Evolutionary conservation across 2,329 filamentous ascomycete genomes (phyloP).

Genomic region (Furcasterigmium furcatum): DNA sequence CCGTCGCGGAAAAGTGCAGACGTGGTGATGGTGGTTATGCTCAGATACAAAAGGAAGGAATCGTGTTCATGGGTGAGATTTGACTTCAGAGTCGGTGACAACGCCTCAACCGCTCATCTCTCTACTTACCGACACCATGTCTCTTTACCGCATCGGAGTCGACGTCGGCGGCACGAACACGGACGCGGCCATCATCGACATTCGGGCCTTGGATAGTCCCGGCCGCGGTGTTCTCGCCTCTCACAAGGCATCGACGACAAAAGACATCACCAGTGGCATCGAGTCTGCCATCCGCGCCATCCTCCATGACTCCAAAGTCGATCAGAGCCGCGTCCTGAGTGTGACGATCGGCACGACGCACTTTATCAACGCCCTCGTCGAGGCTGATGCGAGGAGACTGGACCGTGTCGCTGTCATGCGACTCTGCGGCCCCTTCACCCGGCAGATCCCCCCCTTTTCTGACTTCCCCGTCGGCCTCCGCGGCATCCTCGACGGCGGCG

Average conservation of each 20-base stretch:
- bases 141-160: constrained; percentile 35
- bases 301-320: constrained; percentile 28
- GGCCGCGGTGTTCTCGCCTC: constrained; percentile 43
- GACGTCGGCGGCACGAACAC: constrained; percentile 52
- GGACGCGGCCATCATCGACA: constrained; percentile 47
- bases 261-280: constrained; percentile 43
- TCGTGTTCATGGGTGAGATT: too few species aligned
- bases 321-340: constrained; percentile 34
- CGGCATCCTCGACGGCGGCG: constrained; percentile 40
- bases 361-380: constrained; percentile 57
- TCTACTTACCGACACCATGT: too few species aligned
- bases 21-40: too few species aligned
- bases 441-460: constrained; percentile 44
- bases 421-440: constrained; percentile 50
- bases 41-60: too few species aligned
- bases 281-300: constrained; percentile 38
- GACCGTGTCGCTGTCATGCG: constrained; percentile 50
- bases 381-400: constrained; percentile 44
- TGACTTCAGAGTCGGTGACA: too few species aligned
- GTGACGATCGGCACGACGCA: constrained; percentile 55
- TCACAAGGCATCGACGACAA: constrained; percentile 46
- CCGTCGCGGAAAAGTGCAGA: too few species aligned
- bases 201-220: constrained; percentile 21
- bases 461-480: constrained; percentile 51
- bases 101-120: too few species aligned